These are phyloP conservation scores for Striga asiatica DNA, from an alignment of 257 asterid genomes.

Conservation along the genomic window DNA sequence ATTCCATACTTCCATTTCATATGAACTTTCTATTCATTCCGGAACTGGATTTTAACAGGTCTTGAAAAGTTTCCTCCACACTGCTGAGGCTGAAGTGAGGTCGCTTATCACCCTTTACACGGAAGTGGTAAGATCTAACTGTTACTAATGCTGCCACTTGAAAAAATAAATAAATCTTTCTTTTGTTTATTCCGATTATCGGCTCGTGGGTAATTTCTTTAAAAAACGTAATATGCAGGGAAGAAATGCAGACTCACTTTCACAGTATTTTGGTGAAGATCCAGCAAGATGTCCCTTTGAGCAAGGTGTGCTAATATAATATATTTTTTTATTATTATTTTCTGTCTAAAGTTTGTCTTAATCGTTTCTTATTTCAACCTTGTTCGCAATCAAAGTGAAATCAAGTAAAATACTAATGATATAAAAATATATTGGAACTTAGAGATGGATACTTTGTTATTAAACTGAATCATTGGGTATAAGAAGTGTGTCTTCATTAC, in stretches of 20 bases:
- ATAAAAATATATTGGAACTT: too few species aligned
- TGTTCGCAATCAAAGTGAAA: too few species aligned
- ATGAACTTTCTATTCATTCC: too few species aligned
- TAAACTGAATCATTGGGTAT: too few species aligned
- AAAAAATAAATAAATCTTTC: too few species aligned
- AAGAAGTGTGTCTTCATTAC: too few species aligned
- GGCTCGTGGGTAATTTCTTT: conserved; percentile 7
- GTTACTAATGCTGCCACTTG: background rate
- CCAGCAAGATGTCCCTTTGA: conserved; percentile 98
- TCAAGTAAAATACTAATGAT: too few species aligned
- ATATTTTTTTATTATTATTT: too few species aligned
- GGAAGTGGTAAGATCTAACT: conserved; percentile 65
- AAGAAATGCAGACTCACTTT: conserved; percentile 89
- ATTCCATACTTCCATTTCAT: background rate
- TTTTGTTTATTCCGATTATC: background rate
- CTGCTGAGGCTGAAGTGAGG: conserved; percentile 95
- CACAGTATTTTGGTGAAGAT: conserved; percentile 95
- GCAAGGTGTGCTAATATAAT: conserved; percentile 87
- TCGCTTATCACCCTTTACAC: conserved; percentile 76
- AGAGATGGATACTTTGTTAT: too few species aligned
- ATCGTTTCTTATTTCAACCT: too few species aligned
- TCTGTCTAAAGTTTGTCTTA: too few species aligned
- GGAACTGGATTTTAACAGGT: conserved; percentile 39
- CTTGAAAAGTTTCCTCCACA: conserved; percentile 71
- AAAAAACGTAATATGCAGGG: conserved; percentile 49